Evolutionary conservation across 257 asterid species (phyloP).

Genomic region (Phtheirospermum japonicum): DNA sequence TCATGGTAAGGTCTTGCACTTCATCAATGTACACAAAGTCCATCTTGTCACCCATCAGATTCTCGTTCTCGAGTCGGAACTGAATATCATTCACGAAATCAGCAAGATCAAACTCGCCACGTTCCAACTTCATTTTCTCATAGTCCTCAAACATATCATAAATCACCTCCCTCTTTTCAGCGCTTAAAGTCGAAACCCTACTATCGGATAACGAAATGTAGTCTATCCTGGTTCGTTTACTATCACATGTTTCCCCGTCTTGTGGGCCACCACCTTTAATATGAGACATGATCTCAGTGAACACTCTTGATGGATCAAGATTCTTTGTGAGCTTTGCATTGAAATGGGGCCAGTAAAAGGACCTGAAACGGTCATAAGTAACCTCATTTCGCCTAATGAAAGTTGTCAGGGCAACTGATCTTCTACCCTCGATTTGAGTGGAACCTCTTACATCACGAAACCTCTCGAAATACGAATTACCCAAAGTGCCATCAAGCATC

Average conservation of each 20-base stretch:
- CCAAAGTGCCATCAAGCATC: conserved; percentile 71
- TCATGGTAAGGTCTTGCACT: conserved; percentile 67
- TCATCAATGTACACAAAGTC: conserved; percentile 75
- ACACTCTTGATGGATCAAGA: conserved; percentile 56
- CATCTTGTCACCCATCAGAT: conserved; percentile 51
- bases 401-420: conserved; percentile 45
- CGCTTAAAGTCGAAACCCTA: conserved; percentile 45
- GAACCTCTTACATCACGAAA: conserved; percentile 32
- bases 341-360: conserved; percentile 63
- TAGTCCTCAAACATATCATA: conserved; percentile 53
- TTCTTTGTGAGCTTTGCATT: conserved; percentile 36
- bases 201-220: conserved; percentile 42
- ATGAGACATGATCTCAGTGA: conserved; percentile 59
- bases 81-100: conserved; percentile 66
- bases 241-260: conserved; percentile 33
- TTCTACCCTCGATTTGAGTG: conserved; percentile 26
- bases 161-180: conserved; percentile 35
- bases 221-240: conserved; percentile 36
- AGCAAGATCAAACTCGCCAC: conserved; percentile 57
- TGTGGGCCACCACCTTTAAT: conserved; percentile 61
- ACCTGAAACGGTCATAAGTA: conserved; percentile 46
- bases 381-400: conserved; percentile 56
- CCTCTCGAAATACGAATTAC: conserved; percentile 54
- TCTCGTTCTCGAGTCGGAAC: conserved; percentile 36
- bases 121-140: conserved; percentile 56